phyloP scores from a whole-genome alignment of 1,284 basidiomycete genomes.

The Spongispora temasekensis region DNA sequence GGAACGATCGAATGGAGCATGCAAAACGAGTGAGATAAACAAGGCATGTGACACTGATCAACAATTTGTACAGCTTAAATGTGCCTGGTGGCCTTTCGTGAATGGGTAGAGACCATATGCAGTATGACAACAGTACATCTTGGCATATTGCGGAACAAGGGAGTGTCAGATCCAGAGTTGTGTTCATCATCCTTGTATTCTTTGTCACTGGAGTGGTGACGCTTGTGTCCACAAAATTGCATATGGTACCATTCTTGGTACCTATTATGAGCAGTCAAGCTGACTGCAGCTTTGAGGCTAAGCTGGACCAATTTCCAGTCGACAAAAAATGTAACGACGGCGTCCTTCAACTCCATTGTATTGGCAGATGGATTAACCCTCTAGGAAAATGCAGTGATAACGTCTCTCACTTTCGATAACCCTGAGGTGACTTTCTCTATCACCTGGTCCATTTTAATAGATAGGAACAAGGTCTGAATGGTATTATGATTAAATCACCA shows the following conservation, averaged over 20 bases:
- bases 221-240: background rate
- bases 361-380: background rate
- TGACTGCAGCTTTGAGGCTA: background rate
- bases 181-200: background rate
- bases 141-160: background rate
- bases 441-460: background rate
- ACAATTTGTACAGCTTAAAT: background rate
- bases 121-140: background rate
- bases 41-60: background rate
- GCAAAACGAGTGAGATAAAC: too few species aligned
- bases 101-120: background rate
- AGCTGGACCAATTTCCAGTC: background rate
- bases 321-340: background rate
- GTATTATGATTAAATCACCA: background rate
- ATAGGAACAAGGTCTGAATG: background rate
- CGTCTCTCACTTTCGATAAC: background rate
- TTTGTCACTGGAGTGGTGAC: too few species aligned
- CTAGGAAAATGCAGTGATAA: background rate
- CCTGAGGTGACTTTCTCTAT: background rate
- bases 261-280: background rate
- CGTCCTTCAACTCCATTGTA: background rate
- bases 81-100: background rate
- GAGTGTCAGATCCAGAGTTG: background rate
- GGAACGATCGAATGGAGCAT: too few species aligned
- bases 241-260: background rate